Evolutionary conservation across 2,329 filamentous ascomycete species (phyloP), one percentile per base, ranked within the genome.

Genomic region (Xylariaceae sp.): DNA sequence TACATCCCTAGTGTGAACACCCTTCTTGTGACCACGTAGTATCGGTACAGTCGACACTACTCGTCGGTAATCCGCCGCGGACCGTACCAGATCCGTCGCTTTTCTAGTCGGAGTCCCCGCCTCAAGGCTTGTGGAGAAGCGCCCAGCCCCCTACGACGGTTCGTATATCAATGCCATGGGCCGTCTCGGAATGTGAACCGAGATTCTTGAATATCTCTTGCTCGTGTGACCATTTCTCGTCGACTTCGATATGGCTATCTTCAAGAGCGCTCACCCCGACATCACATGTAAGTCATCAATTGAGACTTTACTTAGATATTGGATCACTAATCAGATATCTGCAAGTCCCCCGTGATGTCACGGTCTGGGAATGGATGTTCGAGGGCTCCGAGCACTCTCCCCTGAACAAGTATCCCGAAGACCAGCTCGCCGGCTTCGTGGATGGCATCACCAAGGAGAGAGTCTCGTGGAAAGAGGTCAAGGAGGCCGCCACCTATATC

Each of bases 381-480:
- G 66, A 64, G 10, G 53, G 58, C 13, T 68, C 67, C 2, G 45
- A 53, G 13, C 52, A 62, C 35, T 68, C 62, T 17, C 67, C 67
- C 2, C 53, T 69, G 13, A 66, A 64, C 30, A 64, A 57, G 30
- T 65, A 64, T 56, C 64, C 61, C 9, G 65, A 62, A 35, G 53
- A 64, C 1, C 63, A 70, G 30, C 62, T 69, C 9, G 66, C 67
- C 4, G 68, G 62, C 1, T 66, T 60, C 51, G 51, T 65, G 18
- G 83, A 88, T 71, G 84, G 80, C 3, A 72, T 76, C 6, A 87
- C 84, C 0, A 80, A 82, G 61, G 80, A 85, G 59, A 78, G 80
- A 11, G 74, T 88, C 30, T 78, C 77, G 59, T 88, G 80, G 75
- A 71, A 73, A n/a, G 74, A 85, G 37, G 77, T 88, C 45, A 86